Evolutionary conservation across 2,329 filamentous ascomycete species (phyloP).

Genomic region (Exutisphaerella laricina): DNA sequence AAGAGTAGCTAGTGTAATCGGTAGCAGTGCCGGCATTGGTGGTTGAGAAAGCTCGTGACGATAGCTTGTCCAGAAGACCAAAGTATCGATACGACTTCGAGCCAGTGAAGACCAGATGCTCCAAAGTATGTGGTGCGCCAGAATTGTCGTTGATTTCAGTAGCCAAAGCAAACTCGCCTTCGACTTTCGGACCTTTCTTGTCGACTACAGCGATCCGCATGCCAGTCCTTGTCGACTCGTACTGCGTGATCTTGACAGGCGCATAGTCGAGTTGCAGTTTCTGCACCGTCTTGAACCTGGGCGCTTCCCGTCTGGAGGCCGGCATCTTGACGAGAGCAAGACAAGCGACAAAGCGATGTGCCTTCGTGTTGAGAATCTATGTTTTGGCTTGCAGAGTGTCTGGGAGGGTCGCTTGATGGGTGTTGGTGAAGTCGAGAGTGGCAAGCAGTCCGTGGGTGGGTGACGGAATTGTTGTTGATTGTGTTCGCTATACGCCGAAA

Average conservation of each 20-base stretch:
- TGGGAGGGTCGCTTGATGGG: too few species aligned
- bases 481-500: too few species aligned
- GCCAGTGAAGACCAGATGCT: slow-evolving; percentile 57
- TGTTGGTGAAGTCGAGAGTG: too few species aligned
- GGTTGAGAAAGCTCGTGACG: slow-evolving; percentile 83
- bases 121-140: slow-evolving; percentile 62
- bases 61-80: slow-evolving; percentile 88
- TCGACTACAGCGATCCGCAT: slow-evolving; percentile 93
- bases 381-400: neutral
- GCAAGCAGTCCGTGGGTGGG: too few species aligned
- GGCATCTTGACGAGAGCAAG: slow-evolving; percentile 21
- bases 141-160: slow-evolving; percentile 98
- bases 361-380: neutral
- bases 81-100: slow-evolving; percentile 93
- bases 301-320: slow-evolving; percentile 35
- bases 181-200: slow-evolving; percentile 87
- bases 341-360: neutral
- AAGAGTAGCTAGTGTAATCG: slow-evolving; percentile 92
- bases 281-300: slow-evolving; percentile 75
- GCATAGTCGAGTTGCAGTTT: slow-evolving; percentile 87
- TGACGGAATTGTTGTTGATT: too few species aligned
- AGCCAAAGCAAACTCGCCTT: slow-evolving; percentile 89
- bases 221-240: slow-evolving; percentile 89
- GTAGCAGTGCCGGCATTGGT: slow-evolving; percentile 98
- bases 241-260: slow-evolving; percentile 81